These are phyloP conservation scores for Suillus subaureus DNA, from an alignment of 768 basidiomycete genomes.

Conservation along the genomic window DNA sequence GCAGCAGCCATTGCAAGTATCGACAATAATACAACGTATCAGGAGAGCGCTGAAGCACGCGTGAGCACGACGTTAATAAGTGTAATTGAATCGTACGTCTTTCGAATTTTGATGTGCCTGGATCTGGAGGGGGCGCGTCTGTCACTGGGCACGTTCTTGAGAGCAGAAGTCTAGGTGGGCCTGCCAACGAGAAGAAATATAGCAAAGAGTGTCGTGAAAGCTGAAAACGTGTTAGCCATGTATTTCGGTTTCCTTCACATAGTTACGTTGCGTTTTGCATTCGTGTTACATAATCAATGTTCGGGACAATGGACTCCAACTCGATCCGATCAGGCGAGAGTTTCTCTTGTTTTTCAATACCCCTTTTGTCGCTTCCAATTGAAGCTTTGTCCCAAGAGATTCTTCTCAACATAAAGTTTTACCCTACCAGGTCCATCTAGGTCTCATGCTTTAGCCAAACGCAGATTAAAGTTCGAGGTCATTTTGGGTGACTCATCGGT, in stretches of 20 bases:
- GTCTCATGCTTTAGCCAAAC: not conserved
- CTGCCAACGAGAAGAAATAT: not conserved
- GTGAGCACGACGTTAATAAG: not conserved
- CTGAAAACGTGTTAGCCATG: not conserved
- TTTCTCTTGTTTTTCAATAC: not conserved
- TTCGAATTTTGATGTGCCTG: not conserved
- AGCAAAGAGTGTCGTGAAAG: not conserved
- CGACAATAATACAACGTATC: conserved; percentile 15
- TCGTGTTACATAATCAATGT: not conserved
- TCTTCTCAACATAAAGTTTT: not conserved
- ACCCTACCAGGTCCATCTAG: not conserved
- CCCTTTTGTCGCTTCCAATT: no score
- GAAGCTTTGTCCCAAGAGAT: not conserved
- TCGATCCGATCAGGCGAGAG: not conserved
- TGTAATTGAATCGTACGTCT: not conserved
- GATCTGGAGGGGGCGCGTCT: not conserved
- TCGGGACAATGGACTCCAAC: not conserved
- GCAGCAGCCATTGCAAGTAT: conserved; percentile 18
- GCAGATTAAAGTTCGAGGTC: not conserved
- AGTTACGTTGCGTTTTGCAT: not conserved
- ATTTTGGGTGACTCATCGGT: not conserved
- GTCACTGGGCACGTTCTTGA: not conserved
- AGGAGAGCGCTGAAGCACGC: conserved; percentile 3
- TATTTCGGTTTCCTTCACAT: not conserved
- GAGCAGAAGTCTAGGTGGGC: conserved; percentile 2